Evolutionary conservation across 768 basidiomycete species (phyloP).

Genomic region (Tremella mesenterica): DNA sequence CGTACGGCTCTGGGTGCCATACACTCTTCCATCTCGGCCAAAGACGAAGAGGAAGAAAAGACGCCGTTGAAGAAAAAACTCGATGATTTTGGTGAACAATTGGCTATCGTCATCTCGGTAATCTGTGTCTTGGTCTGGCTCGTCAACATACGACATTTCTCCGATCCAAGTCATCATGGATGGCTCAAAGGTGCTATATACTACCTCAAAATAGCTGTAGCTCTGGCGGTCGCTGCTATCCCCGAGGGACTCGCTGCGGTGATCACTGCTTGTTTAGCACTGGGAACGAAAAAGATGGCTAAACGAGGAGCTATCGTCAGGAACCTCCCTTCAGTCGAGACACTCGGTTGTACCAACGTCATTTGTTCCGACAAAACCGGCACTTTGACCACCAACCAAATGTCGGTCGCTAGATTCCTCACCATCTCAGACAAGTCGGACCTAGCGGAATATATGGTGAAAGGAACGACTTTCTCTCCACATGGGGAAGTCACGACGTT

Average conservation of each 20-base stretch:
- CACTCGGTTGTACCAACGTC: conserved; percentile 93
- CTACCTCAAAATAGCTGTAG: conserved; percentile 99
- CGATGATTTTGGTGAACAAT: conserved; percentile 94
- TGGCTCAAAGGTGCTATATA: conserved; percentile 88
- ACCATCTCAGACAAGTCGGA: conserved; percentile 55
- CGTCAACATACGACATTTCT: conserved; percentile 92
- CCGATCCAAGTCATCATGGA: conserved; percentile 87
- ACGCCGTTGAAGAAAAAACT: conserved; percentile 94
- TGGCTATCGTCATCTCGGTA: conserved; percentile 94
- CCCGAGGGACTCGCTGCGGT: conserved; percentile 98
- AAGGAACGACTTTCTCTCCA: conserved; percentile 88
- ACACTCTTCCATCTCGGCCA: conserved; percentile 82
- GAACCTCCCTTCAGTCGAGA: conserved; percentile 93
- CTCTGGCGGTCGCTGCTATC: conserved; percentile 96
- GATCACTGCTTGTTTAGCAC: conserved; percentile 89
- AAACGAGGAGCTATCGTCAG: conserved; percentile 97
- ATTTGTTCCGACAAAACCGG: conserved; percentile 98
- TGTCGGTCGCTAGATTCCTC: conserved; percentile 88
- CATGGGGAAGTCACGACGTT: conserved; percentile 61
- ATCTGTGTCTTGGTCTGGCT: conserved; percentile 98
- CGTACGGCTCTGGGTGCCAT: conserved; percentile 93
- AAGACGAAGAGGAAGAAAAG: conserved; percentile 79
- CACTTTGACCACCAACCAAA: conserved; percentile 90
- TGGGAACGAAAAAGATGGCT: conserved; percentile 99
- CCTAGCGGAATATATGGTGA: conserved; percentile 66